These are phyloP conservation scores for Leccinum pellstonianum DNA, from an alignment of 768 basidiomycete genomes.

Conservation along the genomic window DNA sequence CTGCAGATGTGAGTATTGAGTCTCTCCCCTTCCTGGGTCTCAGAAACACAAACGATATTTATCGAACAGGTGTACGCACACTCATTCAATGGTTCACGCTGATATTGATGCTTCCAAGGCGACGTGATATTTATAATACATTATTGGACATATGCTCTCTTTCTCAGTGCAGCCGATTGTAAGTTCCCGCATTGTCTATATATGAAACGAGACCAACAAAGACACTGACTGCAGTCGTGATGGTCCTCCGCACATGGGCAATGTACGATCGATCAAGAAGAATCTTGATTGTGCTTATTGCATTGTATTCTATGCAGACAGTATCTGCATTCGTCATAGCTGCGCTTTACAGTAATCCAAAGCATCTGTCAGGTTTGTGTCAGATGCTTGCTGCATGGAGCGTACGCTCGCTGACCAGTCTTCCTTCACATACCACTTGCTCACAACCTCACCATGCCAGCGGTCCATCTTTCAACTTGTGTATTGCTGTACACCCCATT, in stretches of 20 bases:
- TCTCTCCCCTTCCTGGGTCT: not conserved
- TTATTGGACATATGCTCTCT: not conserved
- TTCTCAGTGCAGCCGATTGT: not conserved
- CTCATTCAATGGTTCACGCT: not conserved
- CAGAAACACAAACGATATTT: not conserved
- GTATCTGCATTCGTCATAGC: not conserved
- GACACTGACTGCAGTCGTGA: not conserved
- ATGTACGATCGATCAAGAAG: not conserved
- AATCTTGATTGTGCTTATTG: not conserved
- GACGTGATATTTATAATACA: not conserved
- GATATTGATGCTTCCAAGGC: not conserved
- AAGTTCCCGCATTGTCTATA: not conserved
- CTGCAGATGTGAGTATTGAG: not conserved
- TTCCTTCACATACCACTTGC: too few relatives aligned
- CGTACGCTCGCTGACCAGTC: not conserved
- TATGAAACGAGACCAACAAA: not conserved
- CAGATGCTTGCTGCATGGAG: not conserved
- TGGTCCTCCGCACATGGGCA: slow-evolving; percentile 1
- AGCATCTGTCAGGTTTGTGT: not conserved
- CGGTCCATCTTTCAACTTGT: too few relatives aligned
- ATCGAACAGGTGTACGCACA: not conserved
- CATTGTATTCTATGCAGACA: not conserved
- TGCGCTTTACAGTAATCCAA: not conserved
- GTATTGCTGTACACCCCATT: too few relatives aligned
- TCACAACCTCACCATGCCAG: too few relatives aligned